These are phyloP conservation scores for Colletotrichum filicis DNA, from an alignment of 2,329 filamentous ascomycete genomes.

Conservation along the genomic window DNA sequence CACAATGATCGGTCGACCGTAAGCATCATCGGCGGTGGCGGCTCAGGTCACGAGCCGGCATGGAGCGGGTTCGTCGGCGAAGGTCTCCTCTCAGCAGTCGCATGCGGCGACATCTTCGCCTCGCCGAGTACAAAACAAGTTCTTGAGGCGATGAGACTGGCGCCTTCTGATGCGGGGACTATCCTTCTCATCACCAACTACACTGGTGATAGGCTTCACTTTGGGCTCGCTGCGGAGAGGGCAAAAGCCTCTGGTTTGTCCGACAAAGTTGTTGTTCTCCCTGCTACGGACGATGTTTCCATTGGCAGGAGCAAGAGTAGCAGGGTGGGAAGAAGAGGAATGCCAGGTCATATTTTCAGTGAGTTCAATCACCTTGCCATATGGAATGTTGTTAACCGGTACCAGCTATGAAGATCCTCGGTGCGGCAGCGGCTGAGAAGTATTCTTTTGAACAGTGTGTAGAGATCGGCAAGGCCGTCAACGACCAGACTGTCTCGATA, in stretches of 20 bases:
- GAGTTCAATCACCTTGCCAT: constrained; percentile 50
- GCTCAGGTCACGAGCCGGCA: constrained; percentile 78
- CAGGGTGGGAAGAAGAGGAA: constrained; percentile 78
- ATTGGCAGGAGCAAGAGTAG: constrained; percentile 74
- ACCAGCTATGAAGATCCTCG: constrained; percentile 73
- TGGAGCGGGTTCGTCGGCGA: constrained; percentile 78
- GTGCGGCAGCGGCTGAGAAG: constrained; percentile 71
- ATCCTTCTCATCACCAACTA: constrained; percentile 82
- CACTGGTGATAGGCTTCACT: constrained; percentile 78
- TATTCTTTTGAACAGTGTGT: constrained; percentile 66
- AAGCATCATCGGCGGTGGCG: constrained; percentile 73
- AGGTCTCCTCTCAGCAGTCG: constrained; percentile 75
- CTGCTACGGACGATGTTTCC: constrained; percentile 79
- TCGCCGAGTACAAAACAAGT: constrained; percentile 80
- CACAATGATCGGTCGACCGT: constrained; percentile 40
- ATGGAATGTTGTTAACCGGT: too few relatives aligned
- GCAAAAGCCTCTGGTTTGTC: constrained; percentile 71
- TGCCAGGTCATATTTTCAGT: constrained; percentile 70
- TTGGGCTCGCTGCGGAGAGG: constrained; percentile 80
- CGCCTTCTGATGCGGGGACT: constrained; percentile 72
- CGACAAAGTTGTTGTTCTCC: constrained; percentile 74
- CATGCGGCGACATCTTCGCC: constrained; percentile 81
- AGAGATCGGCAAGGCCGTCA: constrained; percentile 64
- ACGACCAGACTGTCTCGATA: constrained; percentile 72
- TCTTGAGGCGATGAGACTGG: constrained; percentile 69